These are phyloP conservation scores for Gamsiella multidivaricata DNA, from an alignment of 192 early-diverging fungal species.

Conservation along the genomic window DNA sequence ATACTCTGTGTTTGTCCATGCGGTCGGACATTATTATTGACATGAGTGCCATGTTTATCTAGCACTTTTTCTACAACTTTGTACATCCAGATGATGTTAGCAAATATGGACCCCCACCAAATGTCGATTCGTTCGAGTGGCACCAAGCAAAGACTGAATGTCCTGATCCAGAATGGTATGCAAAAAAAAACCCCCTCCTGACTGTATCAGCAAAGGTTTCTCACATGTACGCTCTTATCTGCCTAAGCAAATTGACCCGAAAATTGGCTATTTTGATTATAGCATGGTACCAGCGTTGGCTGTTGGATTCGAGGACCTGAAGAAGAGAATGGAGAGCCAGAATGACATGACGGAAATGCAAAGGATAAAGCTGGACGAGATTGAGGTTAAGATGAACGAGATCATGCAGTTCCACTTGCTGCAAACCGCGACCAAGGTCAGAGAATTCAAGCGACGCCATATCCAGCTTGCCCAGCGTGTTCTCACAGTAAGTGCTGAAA, in stretches of 20 bases:
- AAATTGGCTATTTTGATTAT: not conserved
- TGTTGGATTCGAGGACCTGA: constrained; percentile 89
- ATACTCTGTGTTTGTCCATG: too few relatives aligned
- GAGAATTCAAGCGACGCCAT: constrained; percentile 84
- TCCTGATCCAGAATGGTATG: constrained; percentile 86
- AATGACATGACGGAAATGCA: constrained; percentile 74
- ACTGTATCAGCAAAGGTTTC: too few relatives aligned
- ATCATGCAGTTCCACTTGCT: constrained; percentile 67
- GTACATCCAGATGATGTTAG: constrained; percentile 88
- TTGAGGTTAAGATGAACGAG: constrained; percentile 27
- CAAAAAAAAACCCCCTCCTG: too few relatives aligned
- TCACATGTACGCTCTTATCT: too few relatives aligned
- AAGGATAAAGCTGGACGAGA: constrained; percentile 74
- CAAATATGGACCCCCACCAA: constrained; percentile 78
- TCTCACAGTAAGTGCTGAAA: constrained; percentile 64
- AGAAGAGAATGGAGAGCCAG: constrained; percentile 87
- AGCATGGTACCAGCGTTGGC: constrained; percentile 90
- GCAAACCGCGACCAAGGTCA: constrained; percentile 76
- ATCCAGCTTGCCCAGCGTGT: constrained; percentile 79
- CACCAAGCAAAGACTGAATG: constrained; percentile 87
- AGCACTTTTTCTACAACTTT: constrained; percentile 97
- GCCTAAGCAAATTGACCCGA: too few relatives aligned
- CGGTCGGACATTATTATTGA: not conserved
- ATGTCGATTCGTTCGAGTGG: constrained; percentile 78
- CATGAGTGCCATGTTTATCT: not conserved